These are phyloP conservation scores for Geopyxis carbonaria DNA, from an alignment of 495 filamentous ascomycete genomes.

Conservation along the genomic window DNA sequence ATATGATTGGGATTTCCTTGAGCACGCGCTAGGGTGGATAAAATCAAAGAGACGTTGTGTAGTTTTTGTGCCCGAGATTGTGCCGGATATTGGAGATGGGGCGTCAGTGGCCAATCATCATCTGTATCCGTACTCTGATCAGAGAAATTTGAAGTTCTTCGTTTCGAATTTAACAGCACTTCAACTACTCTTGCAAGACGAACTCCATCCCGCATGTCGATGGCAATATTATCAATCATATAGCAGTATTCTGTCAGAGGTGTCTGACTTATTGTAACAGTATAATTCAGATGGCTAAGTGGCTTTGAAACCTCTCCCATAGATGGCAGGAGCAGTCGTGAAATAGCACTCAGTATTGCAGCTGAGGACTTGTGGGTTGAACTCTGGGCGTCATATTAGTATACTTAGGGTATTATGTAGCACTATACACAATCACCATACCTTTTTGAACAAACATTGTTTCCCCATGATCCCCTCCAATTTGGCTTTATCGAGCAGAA, in stretches of 20 bases:
- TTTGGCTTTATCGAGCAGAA: slow-evolving; percentile 41
- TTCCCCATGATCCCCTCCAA: slow-evolving; percentile 23
- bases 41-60: slow-evolving; percentile 43
- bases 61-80: slow-evolving; percentile 40
- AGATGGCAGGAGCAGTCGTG: slow-evolving; percentile 39
- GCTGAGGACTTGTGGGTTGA: slow-evolving; percentile 37
- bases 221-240: slow-evolving; percentile 41
- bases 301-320: slow-evolving; percentile 40
- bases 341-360: slow-evolving; percentile 36
- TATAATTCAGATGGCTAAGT: slow-evolving; percentile 40
- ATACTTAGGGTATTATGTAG: slow-evolving; percentile 28
- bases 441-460: slow-evolving; percentile 17
- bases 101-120: slow-evolving; percentile 36
- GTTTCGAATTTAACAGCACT: slow-evolving; percentile 33
- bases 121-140: slow-evolving; percentile 15
- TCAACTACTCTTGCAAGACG: slow-evolving; percentile 44
- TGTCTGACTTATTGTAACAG: slow-evolving; percentile 36
- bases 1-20: slow-evolving; percentile 28
- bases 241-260: slow-evolving; percentile 44
- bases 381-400: slow-evolving; percentile 6
- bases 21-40: slow-evolving; percentile 34
- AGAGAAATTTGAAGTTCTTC: slow-evolving; percentile 9
- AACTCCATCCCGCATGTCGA: slow-evolving; percentile 49
- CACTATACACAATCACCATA: slow-evolving; percentile 32
- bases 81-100: slow-evolving; percentile 43